Conservation (phyloP, 345 rosid species). For the Sapria himalayana region DNA sequence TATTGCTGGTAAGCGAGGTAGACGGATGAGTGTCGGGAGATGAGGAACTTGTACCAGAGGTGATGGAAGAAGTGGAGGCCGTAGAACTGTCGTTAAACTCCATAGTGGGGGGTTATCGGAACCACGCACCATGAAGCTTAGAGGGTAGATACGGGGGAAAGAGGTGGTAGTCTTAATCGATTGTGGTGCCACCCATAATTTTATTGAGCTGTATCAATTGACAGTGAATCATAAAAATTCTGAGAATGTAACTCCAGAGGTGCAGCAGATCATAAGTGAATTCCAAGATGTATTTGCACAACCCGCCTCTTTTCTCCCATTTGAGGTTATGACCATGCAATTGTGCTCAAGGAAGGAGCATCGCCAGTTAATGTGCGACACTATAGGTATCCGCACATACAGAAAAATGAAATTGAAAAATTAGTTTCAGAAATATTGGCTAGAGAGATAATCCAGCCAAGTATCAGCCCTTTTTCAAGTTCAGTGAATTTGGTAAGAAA, state of each 20-base stretch:
- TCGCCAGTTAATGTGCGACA: background rate
- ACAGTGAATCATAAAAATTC: too few relatives aligned
- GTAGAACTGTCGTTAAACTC: background rate
- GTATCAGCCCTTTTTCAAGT: background rate
- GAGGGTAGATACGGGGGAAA: too few relatives aligned
- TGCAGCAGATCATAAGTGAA: too few relatives aligned
- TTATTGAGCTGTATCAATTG: background rate
- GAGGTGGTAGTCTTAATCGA: too few relatives aligned
- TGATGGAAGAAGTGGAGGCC: background rate
- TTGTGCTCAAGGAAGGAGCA: background rate
- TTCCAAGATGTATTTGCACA: too few relatives aligned
- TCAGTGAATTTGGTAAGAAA: too few relatives aligned
- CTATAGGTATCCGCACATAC: background rate
- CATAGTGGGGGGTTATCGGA: background rate
- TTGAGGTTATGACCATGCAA: background rate
- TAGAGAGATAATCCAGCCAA: background rate
- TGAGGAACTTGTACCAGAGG: too few relatives aligned
- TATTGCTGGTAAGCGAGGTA: background rate
- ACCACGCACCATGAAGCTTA: too few relatives aligned
- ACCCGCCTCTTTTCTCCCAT: background rate
- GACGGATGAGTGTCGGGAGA: background rate
- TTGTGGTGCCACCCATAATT: constrained; percentile 1
- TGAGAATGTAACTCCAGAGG: too few relatives aligned
- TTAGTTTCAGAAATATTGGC: background rate
- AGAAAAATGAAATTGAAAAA: background rate